Evolutionary conservation across 441 rosid genomes (phyloP).

Genomic region (Adansonia grandidieri): DNA sequence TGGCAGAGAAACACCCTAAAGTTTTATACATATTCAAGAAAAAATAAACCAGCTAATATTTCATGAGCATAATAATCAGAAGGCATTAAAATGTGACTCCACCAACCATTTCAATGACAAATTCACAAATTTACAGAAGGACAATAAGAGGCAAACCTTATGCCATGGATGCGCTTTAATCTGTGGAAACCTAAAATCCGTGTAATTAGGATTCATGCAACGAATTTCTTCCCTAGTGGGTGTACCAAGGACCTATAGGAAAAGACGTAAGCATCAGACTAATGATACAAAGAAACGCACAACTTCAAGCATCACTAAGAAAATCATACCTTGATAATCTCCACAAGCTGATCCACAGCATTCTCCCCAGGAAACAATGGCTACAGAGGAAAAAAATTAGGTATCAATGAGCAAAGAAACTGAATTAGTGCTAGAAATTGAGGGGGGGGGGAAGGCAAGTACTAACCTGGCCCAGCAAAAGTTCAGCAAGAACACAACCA

Average conservation of each 20-base stretch:
- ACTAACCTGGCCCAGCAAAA: conserved; percentile 90
- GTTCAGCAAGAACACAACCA: conserved; percentile 99
- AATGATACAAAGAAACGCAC: not conserved
- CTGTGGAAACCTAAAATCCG: conserved; percentile 92
- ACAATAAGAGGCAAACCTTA: conserved; percentile 57
- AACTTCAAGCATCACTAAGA: not conserved
- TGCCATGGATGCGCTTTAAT: conserved; percentile 99
- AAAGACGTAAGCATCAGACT: conserved; percentile 22
- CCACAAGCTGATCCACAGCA: conserved; percentile 96
- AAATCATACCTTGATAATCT: conserved; percentile 79
- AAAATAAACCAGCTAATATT: not conserved
- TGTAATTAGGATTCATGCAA: conserved; percentile 97
- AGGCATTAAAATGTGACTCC: not conserved
- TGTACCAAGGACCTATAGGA: conserved; percentile 87
- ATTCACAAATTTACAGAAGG: not conserved
- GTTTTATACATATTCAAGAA: not conserved
- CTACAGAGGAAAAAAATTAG: conserved; percentile 38
- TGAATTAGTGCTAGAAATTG: not conserved
- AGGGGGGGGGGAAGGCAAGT: not conserved
- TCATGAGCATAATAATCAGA: conserved; percentile 13
- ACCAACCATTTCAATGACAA: not conserved
- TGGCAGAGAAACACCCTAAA: not conserved
- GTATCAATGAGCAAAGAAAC: not conserved
- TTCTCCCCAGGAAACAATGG: conserved; percentile 97
- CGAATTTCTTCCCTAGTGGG: conserved; percentile 98